These are phyloP conservation scores for Wickerhamia fluorescens DNA, from an alignment of 805 yeast species.

Conservation along the genomic window DNA sequence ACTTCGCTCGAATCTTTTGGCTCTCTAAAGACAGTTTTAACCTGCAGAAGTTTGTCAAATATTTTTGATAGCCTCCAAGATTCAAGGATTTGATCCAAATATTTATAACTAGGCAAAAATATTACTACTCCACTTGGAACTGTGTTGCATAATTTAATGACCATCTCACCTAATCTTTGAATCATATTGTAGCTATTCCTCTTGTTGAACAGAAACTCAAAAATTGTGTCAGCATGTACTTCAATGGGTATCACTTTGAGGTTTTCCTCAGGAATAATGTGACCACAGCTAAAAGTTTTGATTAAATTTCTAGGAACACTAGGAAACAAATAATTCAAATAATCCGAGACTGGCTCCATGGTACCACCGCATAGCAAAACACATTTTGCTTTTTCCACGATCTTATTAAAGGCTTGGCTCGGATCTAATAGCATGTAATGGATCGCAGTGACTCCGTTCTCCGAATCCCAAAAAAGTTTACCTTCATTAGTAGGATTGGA, in stretches of 20 bases:
- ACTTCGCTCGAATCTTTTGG: constrained; percentile 36
- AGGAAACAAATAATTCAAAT: constrained; percentile 59
- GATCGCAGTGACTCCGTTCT: constrained; percentile 27
- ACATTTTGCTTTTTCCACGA: constrained; percentile 59
- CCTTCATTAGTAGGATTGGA: constrained; percentile 79
- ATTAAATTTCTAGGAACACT: constrained; percentile 33
- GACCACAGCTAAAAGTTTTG: constrained; percentile 66
- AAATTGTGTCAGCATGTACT: constrained; percentile 13
- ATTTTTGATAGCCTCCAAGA: constrained; percentile 60
- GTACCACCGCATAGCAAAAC: constrained; percentile 91
- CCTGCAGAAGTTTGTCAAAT: constrained; percentile 22
- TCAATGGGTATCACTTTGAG: constrained; percentile 53
- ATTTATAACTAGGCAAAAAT: constrained; percentile 81
- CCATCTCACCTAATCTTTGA: constrained; percentile 40
- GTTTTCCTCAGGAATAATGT: constrained; percentile 69
- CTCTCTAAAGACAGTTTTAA: constrained; percentile 53
- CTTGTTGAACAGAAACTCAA: constrained; percentile 65
- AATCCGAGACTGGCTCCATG: constrained; percentile 83
- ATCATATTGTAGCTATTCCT: constrained; percentile 45
- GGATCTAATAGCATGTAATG: constrained; percentile 79
- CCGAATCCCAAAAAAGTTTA: constrained; percentile 55
- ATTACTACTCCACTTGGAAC: constrained; percentile 75
- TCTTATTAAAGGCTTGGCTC: constrained; percentile 55
- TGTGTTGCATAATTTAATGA: constrained; percentile 33
- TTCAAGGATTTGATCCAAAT: constrained; percentile 43